These are phyloP conservation scores for Fusarium sp. DNA, from an alignment of 2,329 filamentous ascomycete species.

Conservation along the genomic window DNA sequence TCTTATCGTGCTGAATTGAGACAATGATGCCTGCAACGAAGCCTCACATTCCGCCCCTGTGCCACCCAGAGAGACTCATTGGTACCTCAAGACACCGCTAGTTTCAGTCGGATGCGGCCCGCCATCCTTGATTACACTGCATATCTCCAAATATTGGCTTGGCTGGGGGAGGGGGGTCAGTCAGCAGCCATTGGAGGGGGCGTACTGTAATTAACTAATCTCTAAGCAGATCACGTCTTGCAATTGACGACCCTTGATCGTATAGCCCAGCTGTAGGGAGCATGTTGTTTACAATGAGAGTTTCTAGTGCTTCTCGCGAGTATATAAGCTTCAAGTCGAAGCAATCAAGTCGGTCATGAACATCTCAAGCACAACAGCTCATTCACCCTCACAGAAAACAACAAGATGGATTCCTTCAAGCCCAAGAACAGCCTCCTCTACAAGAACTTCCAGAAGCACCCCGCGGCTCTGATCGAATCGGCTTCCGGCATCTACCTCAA, in stretches of 20 bases:
- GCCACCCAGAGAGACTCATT: background rate
- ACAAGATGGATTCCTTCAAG: constrained; percentile 29
- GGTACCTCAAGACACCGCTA: constrained; percentile 8
- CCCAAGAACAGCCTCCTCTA: constrained; percentile 40
- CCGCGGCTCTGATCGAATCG: constrained; percentile 36
- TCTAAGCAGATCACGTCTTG: background rate
- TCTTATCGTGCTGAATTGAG: constrained; percentile 5
- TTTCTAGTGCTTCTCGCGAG: background rate
- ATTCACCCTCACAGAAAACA: no score
- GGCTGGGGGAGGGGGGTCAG: background rate
- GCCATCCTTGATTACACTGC: constrained; percentile 6
- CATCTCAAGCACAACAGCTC: background rate
- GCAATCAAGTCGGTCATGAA: accelerated
- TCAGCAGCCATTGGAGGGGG: background rate
- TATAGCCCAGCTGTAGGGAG: background rate
- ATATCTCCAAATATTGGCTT: background rate
- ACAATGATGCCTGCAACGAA: constrained; percentile 2
- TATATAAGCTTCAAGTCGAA: constrained; percentile 19
- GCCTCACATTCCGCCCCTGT: constrained; percentile 2
- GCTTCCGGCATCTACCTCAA: constrained; percentile 34
- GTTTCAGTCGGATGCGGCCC: constrained; percentile 4
- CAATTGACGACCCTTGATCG: background rate
- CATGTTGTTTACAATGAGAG: no score
- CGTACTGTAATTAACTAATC: background rate
- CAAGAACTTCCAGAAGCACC: constrained; percentile 42